phyloP scores from a whole-genome alignment of 441 rosid species.

The Viola pubescens region DNA sequence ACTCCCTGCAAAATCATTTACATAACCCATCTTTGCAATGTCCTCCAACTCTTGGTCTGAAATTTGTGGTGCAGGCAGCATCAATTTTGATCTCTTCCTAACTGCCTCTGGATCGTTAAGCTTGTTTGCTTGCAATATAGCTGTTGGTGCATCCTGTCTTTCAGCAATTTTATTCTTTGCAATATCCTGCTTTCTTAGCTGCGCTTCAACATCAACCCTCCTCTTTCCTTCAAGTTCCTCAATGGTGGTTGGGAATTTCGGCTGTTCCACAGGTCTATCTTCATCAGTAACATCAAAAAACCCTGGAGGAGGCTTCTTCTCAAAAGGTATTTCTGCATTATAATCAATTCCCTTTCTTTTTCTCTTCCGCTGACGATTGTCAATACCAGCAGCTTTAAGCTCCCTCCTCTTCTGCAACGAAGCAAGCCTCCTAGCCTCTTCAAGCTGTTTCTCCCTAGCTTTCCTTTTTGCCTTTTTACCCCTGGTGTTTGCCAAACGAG shows the following conservation, averaged over 20 bases:
- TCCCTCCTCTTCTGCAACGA: constrained; percentile 95
- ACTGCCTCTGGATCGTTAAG: constrained; percentile 93
- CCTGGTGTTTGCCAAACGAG: constrained; percentile 87
- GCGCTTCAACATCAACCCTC: constrained; percentile 83
- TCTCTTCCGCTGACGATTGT: constrained; percentile 63
- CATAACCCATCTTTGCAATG: constrained; percentile 97
- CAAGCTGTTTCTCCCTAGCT: constrained; percentile 97
- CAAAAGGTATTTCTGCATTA: constrained; percentile 94
- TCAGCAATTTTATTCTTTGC: constrained; percentile 85
- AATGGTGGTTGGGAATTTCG: constrained; percentile 79
- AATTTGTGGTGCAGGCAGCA: constrained; percentile 98
- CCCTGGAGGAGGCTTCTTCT: constrained; percentile 93
- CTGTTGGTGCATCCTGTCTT: constrained; percentile 92
- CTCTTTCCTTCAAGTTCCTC: constrained; percentile 95
- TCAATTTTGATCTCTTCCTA: constrained; percentile 88
- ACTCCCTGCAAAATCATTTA: constrained; percentile 69
- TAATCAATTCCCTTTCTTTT: constrained; percentile 93
- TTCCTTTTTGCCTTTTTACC: constrained; percentile 97
- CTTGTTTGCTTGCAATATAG: constrained; percentile 94
- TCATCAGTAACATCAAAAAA: constrained; percentile 87
- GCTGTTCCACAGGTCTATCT: constrained; percentile 75
- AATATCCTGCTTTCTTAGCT: constrained; percentile 75
- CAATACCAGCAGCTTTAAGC: constrained; percentile 96
- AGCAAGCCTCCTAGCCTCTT: constrained; percentile 99
- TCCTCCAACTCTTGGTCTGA: constrained; percentile 90